Percentiles rank a stretch among this genome's conserved stretches.
Conservation (phyloP, 2,329 filamentous ascomycete species). For the Hypomyces perniciosus region DNA sequence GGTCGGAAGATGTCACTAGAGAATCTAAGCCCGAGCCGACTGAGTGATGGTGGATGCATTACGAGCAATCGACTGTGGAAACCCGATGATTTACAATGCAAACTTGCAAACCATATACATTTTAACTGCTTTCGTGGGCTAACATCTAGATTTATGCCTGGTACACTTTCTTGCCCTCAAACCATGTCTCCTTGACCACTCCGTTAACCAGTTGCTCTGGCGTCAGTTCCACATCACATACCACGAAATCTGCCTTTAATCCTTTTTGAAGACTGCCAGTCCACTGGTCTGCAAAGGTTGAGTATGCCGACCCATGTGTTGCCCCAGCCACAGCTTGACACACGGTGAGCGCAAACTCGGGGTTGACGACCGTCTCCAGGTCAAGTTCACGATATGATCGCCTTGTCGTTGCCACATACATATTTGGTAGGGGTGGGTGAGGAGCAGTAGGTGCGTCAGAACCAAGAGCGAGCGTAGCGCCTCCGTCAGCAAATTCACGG, state of each 20-base stretch:
- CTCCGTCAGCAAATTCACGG: conserved; percentile 50
- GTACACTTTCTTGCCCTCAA: conserved; percentile 39
- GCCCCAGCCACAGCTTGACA: conserved; percentile 49
- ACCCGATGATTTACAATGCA: no score
- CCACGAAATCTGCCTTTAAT: conserved; percentile 51
- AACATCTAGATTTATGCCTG: conserved; percentile 3
- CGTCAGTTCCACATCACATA: conserved; percentile 44
- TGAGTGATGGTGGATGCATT: no score
- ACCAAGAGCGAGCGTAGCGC: conserved; percentile 50
- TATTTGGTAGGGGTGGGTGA: conserved; percentile 46
- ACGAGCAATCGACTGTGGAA: no score
- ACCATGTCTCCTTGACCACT: conserved; percentile 47
- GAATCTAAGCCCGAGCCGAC: no score
- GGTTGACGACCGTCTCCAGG: conserved; percentile 40
- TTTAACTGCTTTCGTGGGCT: neutral
- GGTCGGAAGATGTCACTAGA: no score
- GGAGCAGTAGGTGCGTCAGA: conserved; percentile 56
- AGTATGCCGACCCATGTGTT: conserved; percentile 51
- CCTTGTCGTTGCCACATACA: conserved; percentile 55
- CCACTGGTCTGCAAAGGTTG: conserved; percentile 50
- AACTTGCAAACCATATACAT: no score
- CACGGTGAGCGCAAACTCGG: conserved; percentile 46
- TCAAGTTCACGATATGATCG: conserved; percentile 46
- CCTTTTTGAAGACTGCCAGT: conserved; percentile 48
- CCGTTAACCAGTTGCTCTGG: conserved; percentile 41